Percentiles rank a stretch among this genome's conserved stretches.
These are phyloP conservation scores for Pyrus hybrid DNA, from an alignment of 331 rosid genomes.

Conservation along the genomic window DNA sequence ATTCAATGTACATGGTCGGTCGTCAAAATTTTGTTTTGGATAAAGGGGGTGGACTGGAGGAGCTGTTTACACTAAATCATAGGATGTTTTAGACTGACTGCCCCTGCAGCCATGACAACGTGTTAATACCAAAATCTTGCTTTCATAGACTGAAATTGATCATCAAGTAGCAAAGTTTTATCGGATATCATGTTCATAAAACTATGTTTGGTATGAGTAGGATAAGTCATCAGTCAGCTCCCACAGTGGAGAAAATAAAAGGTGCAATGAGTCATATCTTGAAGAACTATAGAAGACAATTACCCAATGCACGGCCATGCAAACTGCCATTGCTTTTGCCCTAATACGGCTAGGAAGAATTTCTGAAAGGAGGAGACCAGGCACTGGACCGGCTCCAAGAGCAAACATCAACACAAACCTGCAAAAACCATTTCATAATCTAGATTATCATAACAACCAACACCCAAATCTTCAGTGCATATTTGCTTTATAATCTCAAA, in stretches of 20 bases:
- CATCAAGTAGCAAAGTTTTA: not conserved
- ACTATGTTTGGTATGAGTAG: not conserved
- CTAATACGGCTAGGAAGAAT: slow-evolving; percentile 79
- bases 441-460: slow-evolving; percentile 6
- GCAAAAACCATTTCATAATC: slow-evolving; percentile 27
- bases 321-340: slow-evolving; percentile 91
- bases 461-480: not conserved
- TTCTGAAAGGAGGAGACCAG: slow-evolving; percentile 89
- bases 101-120: not conserved
- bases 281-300: slow-evolving; percentile 23
- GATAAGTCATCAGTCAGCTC: not conserved
- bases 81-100: not conserved
- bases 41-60: not conserved
- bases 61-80: not conserved
- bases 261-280: not conserved
- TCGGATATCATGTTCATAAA: not conserved
- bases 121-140: not conserved
- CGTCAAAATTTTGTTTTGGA: no score
- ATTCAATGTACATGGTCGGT: not conserved
- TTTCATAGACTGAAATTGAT: not conserved
- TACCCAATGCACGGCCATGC: slow-evolving; percentile 99
- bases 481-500: not conserved
- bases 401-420: slow-evolving; percentile 85
- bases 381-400: slow-evolving; percentile 97
- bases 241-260: not conserved